Conservation (phyloP, 2,329 filamentous ascomycete species). For the Ophiognomonia clavigignenti-juglandacearum region DNA sequence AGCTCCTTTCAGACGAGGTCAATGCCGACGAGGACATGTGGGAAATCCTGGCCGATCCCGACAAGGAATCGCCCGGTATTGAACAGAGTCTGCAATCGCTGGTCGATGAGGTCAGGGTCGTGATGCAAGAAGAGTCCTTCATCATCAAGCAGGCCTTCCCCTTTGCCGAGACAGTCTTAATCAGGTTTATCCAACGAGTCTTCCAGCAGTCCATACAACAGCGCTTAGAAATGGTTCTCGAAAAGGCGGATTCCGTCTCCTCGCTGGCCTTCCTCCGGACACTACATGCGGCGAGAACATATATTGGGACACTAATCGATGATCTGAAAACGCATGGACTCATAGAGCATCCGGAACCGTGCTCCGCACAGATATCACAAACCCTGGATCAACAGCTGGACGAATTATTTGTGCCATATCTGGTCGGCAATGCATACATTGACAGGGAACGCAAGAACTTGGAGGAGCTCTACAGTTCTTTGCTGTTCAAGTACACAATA, state of each 20-base stretch:
- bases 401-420: slow-evolving; percentile 69
- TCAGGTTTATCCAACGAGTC: slow-evolving; percentile 88
- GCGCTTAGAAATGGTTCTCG: slow-evolving; percentile 87
- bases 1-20: slow-evolving; percentile 84
- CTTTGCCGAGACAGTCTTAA: slow-evolving; percentile 89
- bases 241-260: slow-evolving; percentile 89
- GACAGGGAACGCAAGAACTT: slow-evolving; percentile 64
- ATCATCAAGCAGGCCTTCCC: slow-evolving; percentile 97
- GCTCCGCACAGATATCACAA: slow-evolving; percentile 76
- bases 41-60: slow-evolving; percentile 91
- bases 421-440: slow-evolving; percentile 66
- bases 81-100: slow-evolving; percentile 89
- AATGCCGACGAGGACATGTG: slow-evolving; percentile 70
- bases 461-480: slow-evolving; percentile 80
- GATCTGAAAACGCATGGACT: slow-evolving; percentile 91
- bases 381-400: slow-evolving; percentile 71
- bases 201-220: slow-evolving; percentile 99
- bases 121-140: slow-evolving; percentile 94
- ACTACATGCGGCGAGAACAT: slow-evolving; percentile 83
- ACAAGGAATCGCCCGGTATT: slow-evolving; percentile 84
- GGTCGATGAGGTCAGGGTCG: slow-evolving; percentile 88
- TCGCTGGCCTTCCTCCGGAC: slow-evolving; percentile 87
- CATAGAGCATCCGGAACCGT: slow-evolving; percentile 90
- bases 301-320: slow-evolving; percentile 82
- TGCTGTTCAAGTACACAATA: slow-evolving; percentile 95